Conservation (phyloP, 495 filamentous ascomycete genomes). For the Daldinia bambusicola region DNA sequence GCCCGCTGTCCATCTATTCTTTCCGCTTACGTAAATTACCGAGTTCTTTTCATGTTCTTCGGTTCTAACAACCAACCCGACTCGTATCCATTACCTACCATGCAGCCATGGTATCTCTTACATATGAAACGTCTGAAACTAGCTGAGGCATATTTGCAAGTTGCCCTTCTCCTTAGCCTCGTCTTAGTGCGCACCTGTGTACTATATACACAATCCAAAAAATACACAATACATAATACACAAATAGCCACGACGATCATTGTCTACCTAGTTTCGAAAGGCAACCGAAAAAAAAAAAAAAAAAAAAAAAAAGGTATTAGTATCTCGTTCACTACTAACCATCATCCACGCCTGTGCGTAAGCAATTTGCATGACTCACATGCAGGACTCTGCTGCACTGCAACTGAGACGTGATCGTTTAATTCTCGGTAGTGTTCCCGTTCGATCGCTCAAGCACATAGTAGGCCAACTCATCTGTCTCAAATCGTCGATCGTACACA, state of each 20-base stretch:
- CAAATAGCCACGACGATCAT: slow-evolving; percentile 3
- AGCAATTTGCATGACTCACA: slow-evolving; percentile 41
- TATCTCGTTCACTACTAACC: slow-evolving; percentile 23
- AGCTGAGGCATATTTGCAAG: not conserved
- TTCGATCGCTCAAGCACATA: slow-evolving; percentile 3
- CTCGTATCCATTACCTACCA: not conserved
- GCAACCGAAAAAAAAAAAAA: not conserved
- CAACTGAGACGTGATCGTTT: slow-evolving; percentile 15
- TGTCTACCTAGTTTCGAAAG: not conserved
- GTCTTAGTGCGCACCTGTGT: slow-evolving; percentile 1
- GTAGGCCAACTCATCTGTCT: not conserved
- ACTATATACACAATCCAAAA: not conserved
- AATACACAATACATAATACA: not conserved
- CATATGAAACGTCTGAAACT: not conserved
- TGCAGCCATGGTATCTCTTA: not conserved
- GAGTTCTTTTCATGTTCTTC: not conserved
- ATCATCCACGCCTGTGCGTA: slow-evolving; percentile 27
- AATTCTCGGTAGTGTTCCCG: slow-evolving; percentile 20
- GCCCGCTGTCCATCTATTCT: slow-evolving; percentile 17
- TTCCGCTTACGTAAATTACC: slow-evolving; percentile 38
- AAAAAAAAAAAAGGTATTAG: not conserved
- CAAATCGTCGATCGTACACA: slow-evolving; percentile 26
- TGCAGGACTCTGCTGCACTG: slow-evolving; percentile 22
- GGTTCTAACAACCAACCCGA: not conserved
- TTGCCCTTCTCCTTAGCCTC: not conserved